These are phyloP conservation scores for Paxillus rubicundulus DNA, from an alignment of 768 basidiomycete species.

Conservation along the genomic window DNA sequence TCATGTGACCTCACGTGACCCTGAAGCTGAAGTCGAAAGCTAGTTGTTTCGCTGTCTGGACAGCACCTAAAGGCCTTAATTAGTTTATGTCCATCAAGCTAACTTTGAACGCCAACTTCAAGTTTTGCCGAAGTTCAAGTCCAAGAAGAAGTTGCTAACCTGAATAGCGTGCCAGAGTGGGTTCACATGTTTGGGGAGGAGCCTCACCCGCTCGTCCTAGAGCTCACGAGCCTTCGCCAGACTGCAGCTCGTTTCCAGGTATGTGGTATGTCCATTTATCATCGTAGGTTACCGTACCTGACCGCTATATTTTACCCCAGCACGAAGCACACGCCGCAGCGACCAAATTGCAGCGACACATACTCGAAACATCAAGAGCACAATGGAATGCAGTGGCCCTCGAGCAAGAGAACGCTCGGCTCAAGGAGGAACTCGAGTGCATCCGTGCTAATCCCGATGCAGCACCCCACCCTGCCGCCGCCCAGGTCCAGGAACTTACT, in stretches of 20 bases:
- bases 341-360: slow-evolving; percentile 62
- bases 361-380: slow-evolving; percentile 45
- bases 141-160: no score
- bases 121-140: no score
- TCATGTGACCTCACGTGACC: no score
- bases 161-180: no score
- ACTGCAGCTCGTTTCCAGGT: slow-evolving; percentile 53
- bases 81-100: no score
- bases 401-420: slow-evolving; percentile 56
- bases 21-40: no score
- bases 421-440: slow-evolving; percentile 52
- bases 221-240: slow-evolving; percentile 45
- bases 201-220: slow-evolving; percentile 43
- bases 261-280: neutral
- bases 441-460: slow-evolving; percentile 55
- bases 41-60: no score
- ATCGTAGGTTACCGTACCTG: neutral
- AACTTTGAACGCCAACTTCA: no score
- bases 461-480: slow-evolving; percentile 35
- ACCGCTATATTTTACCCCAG: slow-evolving; percentile 31
- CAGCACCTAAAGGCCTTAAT: no score
- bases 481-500: slow-evolving; percentile 53
- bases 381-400: slow-evolving; percentile 31
- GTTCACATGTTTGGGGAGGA: slow-evolving; percentile 26
- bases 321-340: slow-evolving; percentile 69